Base-by-base conservation (phyloP, 495 filamentous ascomycete species). In the Lasiosphaeria miniovina region DNA sequence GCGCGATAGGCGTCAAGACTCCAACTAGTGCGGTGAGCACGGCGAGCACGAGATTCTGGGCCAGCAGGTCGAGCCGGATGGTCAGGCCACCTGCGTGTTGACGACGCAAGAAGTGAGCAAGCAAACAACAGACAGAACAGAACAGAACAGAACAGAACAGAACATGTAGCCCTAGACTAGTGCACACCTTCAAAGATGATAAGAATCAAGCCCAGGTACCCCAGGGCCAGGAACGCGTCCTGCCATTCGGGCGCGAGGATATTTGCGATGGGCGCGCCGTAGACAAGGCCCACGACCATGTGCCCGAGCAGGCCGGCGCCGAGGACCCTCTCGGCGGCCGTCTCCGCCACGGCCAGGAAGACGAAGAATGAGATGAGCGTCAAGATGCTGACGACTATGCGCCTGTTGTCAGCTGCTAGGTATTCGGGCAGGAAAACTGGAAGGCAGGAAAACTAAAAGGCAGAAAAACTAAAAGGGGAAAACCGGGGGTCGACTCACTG, bases 181-280 rank as follows among this genome's bases (percentile, higher is more conserved):
- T 41, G 15, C 11, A 14, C 12, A 46, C 43, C 88, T 73, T 91
- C 84, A 66, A 86, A 92, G 2, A 94, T 88, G 9, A 93, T 73
- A 48, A 91, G 71, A 11, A 93, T 82, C 41, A 94, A 64, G 0
- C 90, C 90, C 0, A 93, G 70, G 65, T 93, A 93, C 0, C 90
- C 90, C n/a, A 93, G 67, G 48, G 86, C 80, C 8, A 87, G 81
- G 48, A 91, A 80, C 0, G 77, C 76, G 3, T 80, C 65, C 69
- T 92, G 78, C 79, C 80, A 85, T 64, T 83, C 77, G 34, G 72
- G 69, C 2, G 63, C 51, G 9, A 79, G 62, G 57, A 68, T 66
- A 10, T 75, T 68, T 31, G 65, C 78, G 0, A 85, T 80, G 0
- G 88, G 88, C 0, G 78, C 78, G 33, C 90, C 87, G 78, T 84